These are phyloP conservation scores for Prunus yedoensis DNA, from an alignment of 331 rosid species.

Conservation along the genomic window DNA sequence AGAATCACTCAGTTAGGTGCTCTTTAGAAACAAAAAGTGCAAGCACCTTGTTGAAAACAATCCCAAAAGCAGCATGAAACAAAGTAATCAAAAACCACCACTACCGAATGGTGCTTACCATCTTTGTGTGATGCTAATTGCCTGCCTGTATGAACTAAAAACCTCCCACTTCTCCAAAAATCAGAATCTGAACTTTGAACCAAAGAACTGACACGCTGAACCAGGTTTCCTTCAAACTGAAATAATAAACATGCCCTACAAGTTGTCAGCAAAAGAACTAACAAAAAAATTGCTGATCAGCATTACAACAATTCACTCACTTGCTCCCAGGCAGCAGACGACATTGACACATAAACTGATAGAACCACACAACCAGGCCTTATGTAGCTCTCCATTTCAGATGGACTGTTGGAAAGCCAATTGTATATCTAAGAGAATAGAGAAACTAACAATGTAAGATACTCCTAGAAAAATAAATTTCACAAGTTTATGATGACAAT, in stretches of 20 bases:
- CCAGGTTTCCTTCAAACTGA: slow-evolving; percentile 80
- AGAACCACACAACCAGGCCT: slow-evolving; percentile 93
- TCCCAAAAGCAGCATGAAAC: neutral
- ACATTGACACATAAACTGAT: slow-evolving; percentile 71
- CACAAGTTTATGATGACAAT: neutral
- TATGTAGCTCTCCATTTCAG: slow-evolving; percentile 91
- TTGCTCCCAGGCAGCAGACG: slow-evolving; percentile 71
- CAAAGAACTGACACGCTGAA: slow-evolving; percentile 51
- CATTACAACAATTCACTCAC: slow-evolving; percentile 47
- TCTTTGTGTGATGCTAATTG: slow-evolving; percentile 77
- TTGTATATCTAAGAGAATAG: slow-evolving; percentile 49
- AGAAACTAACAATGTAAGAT: slow-evolving; percentile 1
- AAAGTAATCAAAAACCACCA: slow-evolving; percentile 12
- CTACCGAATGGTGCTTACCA: slow-evolving; percentile 50
- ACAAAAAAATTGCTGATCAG: slow-evolving; percentile 4
- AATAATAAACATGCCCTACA: slow-evolving; percentile 25
- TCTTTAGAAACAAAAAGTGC: neutral
- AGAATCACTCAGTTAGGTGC: neutral
- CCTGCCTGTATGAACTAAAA: slow-evolving; percentile 65
- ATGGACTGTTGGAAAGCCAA: slow-evolving; percentile 88
- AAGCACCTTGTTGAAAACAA: neutral
- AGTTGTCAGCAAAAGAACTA: slow-evolving; percentile 32
- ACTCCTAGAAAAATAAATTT: neutral
- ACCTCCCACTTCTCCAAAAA: slow-evolving; percentile 91
- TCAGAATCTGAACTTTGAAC: slow-evolving; percentile 57